phyloP scores from a whole-genome alignment of 78 protist species.

The Planoprotostelium fungivorum region DNA sequence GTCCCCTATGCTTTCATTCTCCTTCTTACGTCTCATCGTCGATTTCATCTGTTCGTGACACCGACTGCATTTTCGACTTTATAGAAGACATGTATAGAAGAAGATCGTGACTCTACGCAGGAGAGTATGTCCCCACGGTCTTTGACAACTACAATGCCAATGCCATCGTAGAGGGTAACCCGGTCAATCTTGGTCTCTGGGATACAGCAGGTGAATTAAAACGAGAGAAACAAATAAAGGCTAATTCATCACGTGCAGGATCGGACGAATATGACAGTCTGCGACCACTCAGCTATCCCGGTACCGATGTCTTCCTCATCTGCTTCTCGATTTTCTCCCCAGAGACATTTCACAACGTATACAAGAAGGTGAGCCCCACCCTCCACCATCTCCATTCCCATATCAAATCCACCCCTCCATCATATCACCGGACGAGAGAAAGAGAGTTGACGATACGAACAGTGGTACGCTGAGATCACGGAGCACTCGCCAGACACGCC shows the following conservation, averaged over 20 bases:
- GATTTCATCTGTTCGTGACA: no score
- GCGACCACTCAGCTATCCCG: slow-evolving; percentile 65
- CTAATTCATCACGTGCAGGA: not conserved
- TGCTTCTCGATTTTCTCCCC: slow-evolving; percentile 42
- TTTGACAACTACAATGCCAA: slow-evolving; percentile 70
- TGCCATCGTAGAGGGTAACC: slow-evolving; percentile 59
- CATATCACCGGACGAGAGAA: not conserved
- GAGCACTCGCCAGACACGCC: slow-evolving; percentile 46
- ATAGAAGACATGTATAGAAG: no score
- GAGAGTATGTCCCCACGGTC: slow-evolving; percentile 70
- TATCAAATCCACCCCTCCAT: not conserved
- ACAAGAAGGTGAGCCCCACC: slow-evolving; percentile 24
- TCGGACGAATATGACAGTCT: slow-evolving; percentile 58
- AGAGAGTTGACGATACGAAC: not conserved
- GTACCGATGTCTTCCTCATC: slow-evolving; percentile 63
- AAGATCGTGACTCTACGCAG: slow-evolving; percentile 15
- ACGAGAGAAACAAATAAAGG: not conserved
- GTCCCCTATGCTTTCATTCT: no score
- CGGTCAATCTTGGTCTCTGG: slow-evolving; percentile 59
- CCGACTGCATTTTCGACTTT: no score
- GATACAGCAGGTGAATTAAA: slow-evolving; percentile 46
- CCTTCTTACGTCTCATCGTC: no score
- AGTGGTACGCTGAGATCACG: slow-evolving; percentile 55
- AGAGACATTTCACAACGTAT: slow-evolving; percentile 42
- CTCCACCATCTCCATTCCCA: not conserved